Base-by-base conservation (phyloP, 768 basidiomycete species). In the Leccinum disarticulatum region DNA sequence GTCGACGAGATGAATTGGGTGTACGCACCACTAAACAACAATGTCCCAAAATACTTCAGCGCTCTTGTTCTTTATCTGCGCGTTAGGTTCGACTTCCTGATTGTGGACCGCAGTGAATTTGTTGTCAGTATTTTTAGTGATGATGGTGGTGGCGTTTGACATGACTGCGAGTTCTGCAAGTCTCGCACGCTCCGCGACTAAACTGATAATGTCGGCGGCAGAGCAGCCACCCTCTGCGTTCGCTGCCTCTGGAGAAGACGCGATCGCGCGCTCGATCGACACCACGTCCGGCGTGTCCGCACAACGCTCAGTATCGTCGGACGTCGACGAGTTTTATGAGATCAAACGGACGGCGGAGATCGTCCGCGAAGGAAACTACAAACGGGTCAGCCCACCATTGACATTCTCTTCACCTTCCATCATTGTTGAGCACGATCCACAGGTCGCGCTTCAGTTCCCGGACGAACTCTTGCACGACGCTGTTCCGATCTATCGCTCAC, bases 381-480 rank as follows among this genome's bases (percentile, higher is more conserved):
- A 87, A 73, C 80, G 90, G 66, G 93, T 93, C 61, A 58, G 85
- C 52, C 4, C n/a, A 51, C 48, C 13, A 49, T 31, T 13, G 33
- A 33, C 56, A 46, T 31, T 14, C 17, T 2, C 6, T 35, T 30
- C 41, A 17, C 27, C n/a, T 22, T 13, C 8, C 41, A 2, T 14
- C 25, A 31, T 50, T 27, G 55, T 17, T 62, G 50, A 64, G 35
- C 14, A 30, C 53, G 25, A 22, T 30, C 28, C 3, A 27, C 66
- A 94, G 89, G 83, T 95, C 53, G 93, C 93, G 0, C 81, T 99
- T 11, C 97, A 98, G 73, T 98, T 98, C 66, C 96, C 97, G 0
- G 97, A 99, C 71, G 92, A 96, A 70, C 83, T 98, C 22, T 75
- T 99, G 13, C 84, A 84, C 31, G 87, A 91, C 64, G 93, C 93